Conservation (phyloP, 345 rosid genomes). For the Bruguiera sexangula region DNA sequence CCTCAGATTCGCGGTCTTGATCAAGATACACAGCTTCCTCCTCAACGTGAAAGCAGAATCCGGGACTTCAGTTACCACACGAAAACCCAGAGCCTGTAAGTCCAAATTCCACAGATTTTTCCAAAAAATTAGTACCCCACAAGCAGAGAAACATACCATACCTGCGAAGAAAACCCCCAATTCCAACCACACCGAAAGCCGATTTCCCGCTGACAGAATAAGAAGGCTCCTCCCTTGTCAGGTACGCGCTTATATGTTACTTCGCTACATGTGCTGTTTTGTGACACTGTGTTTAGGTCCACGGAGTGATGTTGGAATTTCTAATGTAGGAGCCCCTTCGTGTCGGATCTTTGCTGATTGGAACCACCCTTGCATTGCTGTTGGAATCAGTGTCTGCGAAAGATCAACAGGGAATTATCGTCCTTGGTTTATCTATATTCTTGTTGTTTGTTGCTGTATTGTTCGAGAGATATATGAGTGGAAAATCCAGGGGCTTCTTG, state of each 20-base stretch:
- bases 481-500: slow-evolving; percentile 3
- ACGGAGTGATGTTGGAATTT: background rate
- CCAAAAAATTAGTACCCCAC: slow-evolving; percentile 5
- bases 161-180: background rate
- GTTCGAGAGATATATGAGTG: background rate
- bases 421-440: background rate
- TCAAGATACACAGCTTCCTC: slow-evolving; percentile 24
- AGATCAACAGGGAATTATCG: background rate
- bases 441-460: slow-evolving; percentile 8
- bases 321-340: slow-evolving; percentile 6
- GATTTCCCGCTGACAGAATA: background rate
- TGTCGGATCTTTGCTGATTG: slow-evolving; percentile 10
- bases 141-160: background rate
- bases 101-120: slow-evolving; percentile 22
- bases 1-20: slow-evolving; percentile 27
- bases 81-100: slow-evolving; percentile 7
- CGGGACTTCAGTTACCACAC: slow-evolving; percentile 1
- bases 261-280: background rate
- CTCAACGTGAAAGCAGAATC: slow-evolving; percentile 27
- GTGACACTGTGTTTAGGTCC: background rate
- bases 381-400: slow-evolving; percentile 14
- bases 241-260: background rate
- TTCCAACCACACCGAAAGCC: slow-evolving; percentile 15
- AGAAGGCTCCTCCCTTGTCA: background rate
- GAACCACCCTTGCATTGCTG: slow-evolving; percentile 9